Evolutionary conservation across 768 basidiomycete genomes (phyloP), one percentile per base, ranked within the genome.

Genomic region (Rickenella mellea): DNA sequence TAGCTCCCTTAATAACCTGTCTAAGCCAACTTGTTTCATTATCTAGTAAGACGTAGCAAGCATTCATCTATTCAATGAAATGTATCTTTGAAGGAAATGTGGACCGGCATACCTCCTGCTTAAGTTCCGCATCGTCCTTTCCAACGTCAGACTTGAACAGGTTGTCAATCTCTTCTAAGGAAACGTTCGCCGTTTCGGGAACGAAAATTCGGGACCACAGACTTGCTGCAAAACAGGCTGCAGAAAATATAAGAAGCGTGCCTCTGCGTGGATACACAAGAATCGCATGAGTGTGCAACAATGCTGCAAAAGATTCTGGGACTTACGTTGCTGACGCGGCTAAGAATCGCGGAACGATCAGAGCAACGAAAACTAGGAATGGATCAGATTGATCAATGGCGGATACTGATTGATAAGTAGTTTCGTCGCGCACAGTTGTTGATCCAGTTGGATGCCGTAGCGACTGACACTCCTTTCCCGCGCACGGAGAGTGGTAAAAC

Each of bases 401-500:
- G 31, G 21, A 19, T 14, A 22, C 9, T 21, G n/a, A 27, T 17
- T n/a, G 6, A 32, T 27, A 26, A 42, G 15, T 17, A 11, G 15
- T 3, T 7, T 11, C 41, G 28, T 20, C 15, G 15, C 8, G 35
- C 42, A 80, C 81, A 90, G 45, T 90, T 90, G 53, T 89, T 89
- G 20, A 74, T 51, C 87, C 87, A 90, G 49, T 85, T 86, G n/a
- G 82, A 84, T 2, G 85, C 82, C 2, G 88, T 90, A 15, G 85
- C 79, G 17, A 93, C 52, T 19, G 87, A 76, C 4, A 91, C 88
- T 37, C 90, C 90, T 54, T 80, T 80, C 50, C 83, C 81, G 47
- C 88, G 69, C 62, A 85, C 70, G 2, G 83, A 81, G 1, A 85
- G 63, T 1, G 89, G 77, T 53, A 90, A 89, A 2, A 92, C 78